Percentiles rank a stretch among this genome's conserved stretches.
Evolutionary conservation across 1,139 yeast genomes (phyloP).

Genomic region (Hansenula lynferdii): DNA sequence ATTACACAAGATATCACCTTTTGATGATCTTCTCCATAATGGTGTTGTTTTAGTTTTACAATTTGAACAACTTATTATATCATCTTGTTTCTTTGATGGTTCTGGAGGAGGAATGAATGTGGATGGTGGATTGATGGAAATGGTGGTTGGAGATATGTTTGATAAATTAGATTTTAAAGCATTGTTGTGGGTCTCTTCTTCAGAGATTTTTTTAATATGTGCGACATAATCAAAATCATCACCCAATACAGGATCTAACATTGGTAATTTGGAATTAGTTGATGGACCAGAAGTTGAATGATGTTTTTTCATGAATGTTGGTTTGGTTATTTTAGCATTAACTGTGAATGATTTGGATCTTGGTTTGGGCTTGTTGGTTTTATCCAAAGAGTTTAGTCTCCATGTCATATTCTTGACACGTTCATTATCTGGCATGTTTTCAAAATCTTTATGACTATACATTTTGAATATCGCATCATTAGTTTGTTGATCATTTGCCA

Average conservation of each 20-base stretch:
- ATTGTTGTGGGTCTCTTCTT: conserved; percentile 23
- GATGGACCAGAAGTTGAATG: neutral
- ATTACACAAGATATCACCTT: conserved; percentile 86
- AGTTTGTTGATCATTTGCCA: neutral
- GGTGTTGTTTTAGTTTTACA: conserved; percentile 91
- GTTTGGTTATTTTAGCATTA: neutral
- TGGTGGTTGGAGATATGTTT: neutral
- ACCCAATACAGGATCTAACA: conserved; percentile 32
- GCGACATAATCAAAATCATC: conserved; percentile 63
- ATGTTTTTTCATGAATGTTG: neutral
- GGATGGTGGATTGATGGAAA: neutral
- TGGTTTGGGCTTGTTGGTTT: neutral
- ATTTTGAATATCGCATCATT: neutral
- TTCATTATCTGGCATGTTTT: neutral
- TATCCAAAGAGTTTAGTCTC: neutral
- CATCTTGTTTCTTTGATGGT: neutral
- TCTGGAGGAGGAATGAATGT: neutral
- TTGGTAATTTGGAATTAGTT: neutral
- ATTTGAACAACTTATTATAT: conserved; percentile 51
- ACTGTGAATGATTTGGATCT: neutral
- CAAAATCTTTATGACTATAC: neutral
- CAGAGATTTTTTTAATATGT: conserved; percentile 54
- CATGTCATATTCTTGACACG: conserved; percentile 1
- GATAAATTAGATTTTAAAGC: neutral
- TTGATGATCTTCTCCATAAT: conserved; percentile 86